These are phyloP conservation scores for Lactarius tabidus DNA, from an alignment of 768 basidiomycete species.

Conservation along the genomic window DNA sequence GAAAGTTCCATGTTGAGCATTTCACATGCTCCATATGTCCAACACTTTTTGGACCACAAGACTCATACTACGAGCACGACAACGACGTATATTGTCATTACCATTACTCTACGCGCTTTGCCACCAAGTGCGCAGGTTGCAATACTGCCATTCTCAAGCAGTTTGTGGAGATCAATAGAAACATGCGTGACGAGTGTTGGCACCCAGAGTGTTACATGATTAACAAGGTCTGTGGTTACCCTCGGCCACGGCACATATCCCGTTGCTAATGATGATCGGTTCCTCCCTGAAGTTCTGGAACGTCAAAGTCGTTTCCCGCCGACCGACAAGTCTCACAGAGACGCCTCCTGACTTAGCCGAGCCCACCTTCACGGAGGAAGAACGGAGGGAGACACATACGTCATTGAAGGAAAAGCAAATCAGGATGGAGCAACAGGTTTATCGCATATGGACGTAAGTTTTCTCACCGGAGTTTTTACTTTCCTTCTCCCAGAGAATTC, in stretches of 20 bases:
- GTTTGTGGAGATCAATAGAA: constrained; percentile 99
- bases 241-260: neutral
- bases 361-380: constrained; percentile 68
- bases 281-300: constrained; percentile 83
- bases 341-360: constrained; percentile 33
- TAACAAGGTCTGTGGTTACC: constrained; percentile 66
- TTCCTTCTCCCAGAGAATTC: neutral
- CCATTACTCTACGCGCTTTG: constrained; percentile 98
- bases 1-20: constrained; percentile 99
- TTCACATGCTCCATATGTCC: constrained; percentile 98
- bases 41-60: constrained; percentile 94
- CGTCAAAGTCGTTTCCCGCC: constrained; percentile 80
- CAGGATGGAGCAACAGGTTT: constrained; percentile 95
- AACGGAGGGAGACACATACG: constrained; percentile 67
- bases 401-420: constrained; percentile 87
- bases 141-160: constrained; percentile 97
- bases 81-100: constrained; percentile 99
- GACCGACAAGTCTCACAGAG: constrained; percentile 55
- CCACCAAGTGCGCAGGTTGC: constrained; percentile 97
- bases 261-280: constrained; percentile 18
- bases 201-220: constrained; percentile 99
- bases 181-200: constrained; percentile 98
- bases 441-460: constrained; percentile 96
- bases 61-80: constrained; percentile 98
- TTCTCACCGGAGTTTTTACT: constrained; percentile 1